Evolutionary conservation across 352 stramenopile genomes (phyloP).

Genomic region (Phytophthora melonis): DNA sequence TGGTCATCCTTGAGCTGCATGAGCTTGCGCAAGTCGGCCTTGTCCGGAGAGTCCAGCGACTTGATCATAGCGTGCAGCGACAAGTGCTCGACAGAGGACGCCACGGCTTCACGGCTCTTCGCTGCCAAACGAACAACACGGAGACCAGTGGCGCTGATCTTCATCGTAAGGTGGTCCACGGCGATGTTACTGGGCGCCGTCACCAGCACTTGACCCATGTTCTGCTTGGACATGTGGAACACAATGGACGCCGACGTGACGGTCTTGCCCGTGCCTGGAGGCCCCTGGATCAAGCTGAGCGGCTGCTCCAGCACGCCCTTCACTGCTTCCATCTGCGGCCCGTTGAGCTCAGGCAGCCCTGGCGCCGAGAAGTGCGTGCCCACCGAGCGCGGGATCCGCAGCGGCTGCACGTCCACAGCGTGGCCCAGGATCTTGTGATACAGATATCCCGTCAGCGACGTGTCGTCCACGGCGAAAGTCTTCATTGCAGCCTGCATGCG

Average conservation of each 20-base stretch:
- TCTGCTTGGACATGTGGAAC: slow-evolving; percentile 99
- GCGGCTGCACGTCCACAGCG: slow-evolving; percentile 94
- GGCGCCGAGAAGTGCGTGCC: slow-evolving; percentile 90
- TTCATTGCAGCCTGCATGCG: slow-evolving; percentile 99
- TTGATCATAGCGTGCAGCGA: slow-evolving; percentile 98
- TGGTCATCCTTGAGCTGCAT: slow-evolving; percentile 97
- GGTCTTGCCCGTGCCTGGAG: slow-evolving; percentile 97
- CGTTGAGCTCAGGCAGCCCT: slow-evolving; percentile 97
- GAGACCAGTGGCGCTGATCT: slow-evolving; percentile 98
- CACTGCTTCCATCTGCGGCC: slow-evolving; percentile 97
- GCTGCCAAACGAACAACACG: slow-evolving; percentile 98
- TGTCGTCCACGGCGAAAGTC: slow-evolving; percentile 99
- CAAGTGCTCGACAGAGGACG: slow-evolving; percentile 97
- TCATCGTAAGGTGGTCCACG: slow-evolving; percentile 97
- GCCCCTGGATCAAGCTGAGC: slow-evolving; percentile 98
- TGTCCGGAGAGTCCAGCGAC: slow-evolving; percentile 89
- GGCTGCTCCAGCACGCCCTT: slow-evolving; percentile 96
- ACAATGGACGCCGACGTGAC: slow-evolving; percentile 99
- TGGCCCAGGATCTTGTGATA: slow-evolving; percentile 99
- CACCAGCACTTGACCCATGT: slow-evolving; percentile 99
- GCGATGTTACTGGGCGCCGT: slow-evolving; percentile 99
- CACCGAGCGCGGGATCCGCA: slow-evolving; percentile 79
- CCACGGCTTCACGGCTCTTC: slow-evolving; percentile 97
- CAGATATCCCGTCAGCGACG: slow-evolving; percentile 98
- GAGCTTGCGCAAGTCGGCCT: slow-evolving; percentile 92